Conservation (phyloP, 2,329 filamentous ascomycete genomes). For the Talaromyces sp. region DNA sequence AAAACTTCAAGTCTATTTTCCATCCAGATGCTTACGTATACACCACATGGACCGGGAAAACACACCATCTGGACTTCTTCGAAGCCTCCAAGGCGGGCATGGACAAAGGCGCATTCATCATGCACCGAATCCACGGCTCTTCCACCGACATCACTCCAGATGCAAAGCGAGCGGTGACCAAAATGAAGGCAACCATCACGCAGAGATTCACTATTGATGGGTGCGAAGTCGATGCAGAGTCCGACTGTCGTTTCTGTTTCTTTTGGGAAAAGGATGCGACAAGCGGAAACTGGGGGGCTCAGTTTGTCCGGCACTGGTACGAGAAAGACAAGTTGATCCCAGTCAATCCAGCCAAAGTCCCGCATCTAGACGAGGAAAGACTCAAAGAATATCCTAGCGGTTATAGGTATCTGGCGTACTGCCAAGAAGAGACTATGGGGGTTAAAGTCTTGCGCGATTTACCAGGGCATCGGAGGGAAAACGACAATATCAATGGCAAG, state of each 20-base stretch:
- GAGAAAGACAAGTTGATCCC: slow-evolving; percentile 50
- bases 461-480: slow-evolving; percentile 40
- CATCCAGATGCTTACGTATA: slow-evolving; percentile 45
- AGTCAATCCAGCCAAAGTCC: slow-evolving; percentile 40
- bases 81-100: slow-evolving; percentile 48
- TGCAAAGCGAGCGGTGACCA: slow-evolving; percentile 41
- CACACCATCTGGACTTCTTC: slow-evolving; percentile 42
- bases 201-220: slow-evolving; percentile 43
- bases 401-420: slow-evolving; percentile 41
- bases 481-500: slow-evolving; percentile 28
- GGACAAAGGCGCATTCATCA: slow-evolving; percentile 50
- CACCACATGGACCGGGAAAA: slow-evolving; percentile 48
- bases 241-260: slow-evolving; percentile 45
- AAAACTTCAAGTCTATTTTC: slow-evolving; percentile 49
- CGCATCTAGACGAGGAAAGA: slow-evolving; percentile 36
- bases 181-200: slow-evolving; percentile 49
- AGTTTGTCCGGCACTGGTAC: slow-evolving; percentile 46
- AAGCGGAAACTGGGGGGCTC: slow-evolving; percentile 34
- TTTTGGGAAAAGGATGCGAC: slow-evolving; percentile 34
- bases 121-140: slow-evolving; percentile 47
- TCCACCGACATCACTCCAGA: slow-evolving; percentile 40
- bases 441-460: slow-evolving; percentile 41
- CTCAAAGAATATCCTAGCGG: slow-evolving; percentile 39
- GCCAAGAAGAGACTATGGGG: slow-evolving; percentile 44
- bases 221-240: slow-evolving; percentile 42